Base-by-base conservation (phyloP, 2,329 filamentous ascomycete genomes). In the Talaromyces atroroseus region DNA sequence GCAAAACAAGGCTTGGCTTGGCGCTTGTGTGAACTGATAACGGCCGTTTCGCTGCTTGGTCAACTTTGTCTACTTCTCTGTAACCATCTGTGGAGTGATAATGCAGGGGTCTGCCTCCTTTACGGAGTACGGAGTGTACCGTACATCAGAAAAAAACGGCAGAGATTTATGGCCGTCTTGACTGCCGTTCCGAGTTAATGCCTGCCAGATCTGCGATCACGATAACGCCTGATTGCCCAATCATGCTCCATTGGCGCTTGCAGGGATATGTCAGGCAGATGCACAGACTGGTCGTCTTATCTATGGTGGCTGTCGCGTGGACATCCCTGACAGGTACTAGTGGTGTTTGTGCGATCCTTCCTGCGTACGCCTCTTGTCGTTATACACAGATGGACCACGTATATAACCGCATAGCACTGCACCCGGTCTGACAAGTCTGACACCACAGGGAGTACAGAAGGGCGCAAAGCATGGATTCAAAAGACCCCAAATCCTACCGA, bases 401-500 rank as follows among this genome's bases (percentile, higher is more conserved):
- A 50, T 50, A 32, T 18, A 34, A 26, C n/a, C n/a, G n/a, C n/a
- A n/a, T n/a, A n/a, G n/a, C n/a, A n/a, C n/a, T n/a, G n/a, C n/a
- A n/a, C n/a, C n/a, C n/a, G n/a, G n/a, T n/a, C n/a, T n/a, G n/a
- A n/a, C n/a, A n/a, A n/a, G n/a, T n/a, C 23, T 21, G 26, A 20
- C 3, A 7, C 48, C 49, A 36, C 18, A 52, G 8, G 29, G n/a
- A 11, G 49, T n/a, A n/a, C n/a, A n/a, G n/a, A n/a, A n/a, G n/a
- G n/a, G n/a, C n/a, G n/a, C n/a, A n/a, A n/a, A 54, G 52, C 23
- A 18, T 63, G 65, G 42, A 49, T 52, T 16, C 49, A 58, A 4
- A 56, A 6, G 26, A 29, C 11, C 6, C 26, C 6, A 29, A 29
- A 11, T 8, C 59, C 18, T 66, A 64, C 23, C 56, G 53, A 16